Conservation (phyloP, 2,329 filamentous ascomycete species). For the Penicillium brasilianum region DNA sequence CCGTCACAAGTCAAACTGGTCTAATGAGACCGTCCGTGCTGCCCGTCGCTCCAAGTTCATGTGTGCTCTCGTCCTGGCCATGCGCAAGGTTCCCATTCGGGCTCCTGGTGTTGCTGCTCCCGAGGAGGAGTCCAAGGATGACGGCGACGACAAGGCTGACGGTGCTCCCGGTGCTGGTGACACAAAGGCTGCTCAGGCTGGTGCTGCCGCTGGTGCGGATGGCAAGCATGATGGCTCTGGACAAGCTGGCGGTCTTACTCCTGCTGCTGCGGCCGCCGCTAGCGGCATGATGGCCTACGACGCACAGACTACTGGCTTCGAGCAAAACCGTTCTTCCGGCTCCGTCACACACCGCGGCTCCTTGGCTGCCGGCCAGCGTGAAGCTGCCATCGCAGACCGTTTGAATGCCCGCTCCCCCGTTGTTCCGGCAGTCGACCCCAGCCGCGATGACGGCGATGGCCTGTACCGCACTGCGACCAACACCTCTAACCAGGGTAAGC, state of each 20-base stretch:
- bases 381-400: slow-evolving; percentile 42
- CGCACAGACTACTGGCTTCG: slow-evolving; percentile 39
- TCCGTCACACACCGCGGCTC: slow-evolving; percentile 40
- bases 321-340: slow-evolving; percentile 32
- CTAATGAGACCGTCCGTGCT: slow-evolving; percentile 81
- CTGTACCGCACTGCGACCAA: slow-evolving; percentile 36
- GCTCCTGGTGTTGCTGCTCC: slow-evolving; percentile 74
- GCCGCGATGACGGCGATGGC: slow-evolving; percentile 33
- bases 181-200: slow-evolving; percentile 24
- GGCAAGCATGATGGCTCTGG: neutral
- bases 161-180: slow-evolving; percentile 19
- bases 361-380: slow-evolving; percentile 32
- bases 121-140: slow-evolving; percentile 55
- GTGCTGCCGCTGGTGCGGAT: slow-evolving; percentile 9
- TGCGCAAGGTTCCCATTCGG: slow-evolving; percentile 86
- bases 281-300: slow-evolving; percentile 17
- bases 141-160: slow-evolving; percentile 52
- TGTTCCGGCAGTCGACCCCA: slow-evolving; percentile 36
- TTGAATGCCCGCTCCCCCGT: slow-evolving; percentile 42
- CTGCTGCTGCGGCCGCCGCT: slow-evolving; percentile 21
- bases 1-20: slow-evolving; percentile 91
- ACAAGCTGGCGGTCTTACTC: slow-evolving; percentile 6
- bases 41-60: slow-evolving; percentile 93
- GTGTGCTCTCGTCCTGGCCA: slow-evolving; percentile 83
- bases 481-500: slow-evolving; percentile 30